Base-by-base conservation (phyloP, 1,284 basidiomycete species). In the Boletus sp. region DNA sequence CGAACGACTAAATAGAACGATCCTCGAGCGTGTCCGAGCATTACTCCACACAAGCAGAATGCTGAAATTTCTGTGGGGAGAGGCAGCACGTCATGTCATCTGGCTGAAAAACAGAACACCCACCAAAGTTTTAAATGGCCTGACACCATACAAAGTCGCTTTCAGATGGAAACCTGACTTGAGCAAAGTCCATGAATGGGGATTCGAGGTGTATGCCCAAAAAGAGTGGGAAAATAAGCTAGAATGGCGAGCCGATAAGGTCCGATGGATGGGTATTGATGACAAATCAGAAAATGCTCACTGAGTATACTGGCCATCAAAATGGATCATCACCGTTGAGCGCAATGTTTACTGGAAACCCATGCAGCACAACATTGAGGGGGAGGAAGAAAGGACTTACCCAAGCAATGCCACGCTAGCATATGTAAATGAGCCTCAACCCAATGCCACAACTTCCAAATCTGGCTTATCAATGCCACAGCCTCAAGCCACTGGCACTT, bases 61-160 rank as follows among this genome's bases (percentile, higher is more conserved):
- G 14, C 47, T 23, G 0, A 52, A 48, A 7, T 29, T 22, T 25
- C 37, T 54, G 2, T 54, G 52, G 50, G 46, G 42, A 0, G 16
- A 54, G 5, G 36, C 29, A 0, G 6, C 8, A 2, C 4, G 0
- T 0, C 27, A 50, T 4, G 6, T 35, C 1, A 12, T 50, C 0
- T 22, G 44, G 20, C 6, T 51, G 8, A 51, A 51, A 1, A 50
- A 51, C 0, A 5, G n/a, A 0, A 26, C 22, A 38, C 14, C 44
- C 4, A 48, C 14, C 2, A 46, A 48, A 4, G 35, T 26, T 0
- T 17, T 48, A 0, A 4, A 23, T n/a, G 20, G 33, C 0, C 0
- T 8, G 12, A 38, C 8, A 4, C 26, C 4, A 1, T 45, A 38
- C 2, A 3, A 48, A 4, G 14, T 32, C 1, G 2, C 14, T 1